Evolutionary conservation across 441 rosid genomes (phyloP), one percentile per base, ranked within the genome.

Genomic region (Breynia disticha): DNA sequence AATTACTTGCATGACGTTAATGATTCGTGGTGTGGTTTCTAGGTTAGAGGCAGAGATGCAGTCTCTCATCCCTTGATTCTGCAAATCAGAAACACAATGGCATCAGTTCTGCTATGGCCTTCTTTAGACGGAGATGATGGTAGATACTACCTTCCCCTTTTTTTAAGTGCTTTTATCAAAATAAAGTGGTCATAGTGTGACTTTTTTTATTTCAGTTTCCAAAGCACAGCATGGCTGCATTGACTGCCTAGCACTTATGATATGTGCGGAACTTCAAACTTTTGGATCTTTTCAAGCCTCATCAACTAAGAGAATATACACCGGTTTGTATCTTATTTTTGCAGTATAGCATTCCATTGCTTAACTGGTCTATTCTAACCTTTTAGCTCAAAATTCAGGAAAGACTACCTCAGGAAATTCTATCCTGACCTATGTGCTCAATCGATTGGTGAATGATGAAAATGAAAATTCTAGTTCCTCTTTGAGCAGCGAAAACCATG

Each of bases 151-250:
- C 38, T 14, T 55, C 45, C n/a, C n/a, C 46, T 52, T 24, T 21
- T 52, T 11, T 19, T 47, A 16, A 47, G 35, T 28, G 35, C 2
- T 7, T 14, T 1, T 46, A 7, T 46, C 18, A 16, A 48, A 24
- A 11, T 52, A 10, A 22, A 32, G 7, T 13, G 28, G 42, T 35
- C 41, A 21, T n/a, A 4, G 19, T 61, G 16, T 38, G 39, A 50
- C 12, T 51, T 52, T 44, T 50, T 55, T 42, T 19, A 14, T 50
- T 64, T 61, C 82, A 91, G 98, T 91, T 69, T 79, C 82, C 22
- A 91, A 88, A 76, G 91, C 87, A 57, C 94, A 88, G 51, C 97
- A 82, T 58, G 98, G 97, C 19, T 88, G 97, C 79, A 82, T 91
- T 46, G 98, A 91, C 67, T 88, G 91, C 76, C 67, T 91, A 19